Percentiles rank a stretch among this genome's conserved stretches.
phyloP scores from a whole-genome alignment of 2,329 filamentous ascomycete species.

The Diaporthe sp. region DNA sequence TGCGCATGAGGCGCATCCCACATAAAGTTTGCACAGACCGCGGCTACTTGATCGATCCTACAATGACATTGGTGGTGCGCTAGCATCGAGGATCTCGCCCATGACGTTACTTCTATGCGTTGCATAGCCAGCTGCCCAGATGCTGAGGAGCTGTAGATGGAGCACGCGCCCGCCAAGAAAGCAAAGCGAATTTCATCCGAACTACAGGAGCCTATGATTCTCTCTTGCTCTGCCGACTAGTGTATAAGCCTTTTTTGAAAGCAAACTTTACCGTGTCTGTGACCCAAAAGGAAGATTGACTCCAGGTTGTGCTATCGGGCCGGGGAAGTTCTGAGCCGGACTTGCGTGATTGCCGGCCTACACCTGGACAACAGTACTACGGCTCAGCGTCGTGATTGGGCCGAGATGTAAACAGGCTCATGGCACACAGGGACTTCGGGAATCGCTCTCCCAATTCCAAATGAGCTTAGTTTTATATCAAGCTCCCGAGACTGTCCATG shows the following conservation, averaged over 20 bases:
- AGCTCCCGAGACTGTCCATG: neutral
- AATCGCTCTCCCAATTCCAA: neutral
- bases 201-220: neutral
- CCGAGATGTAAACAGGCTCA: neutral
- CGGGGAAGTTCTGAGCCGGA: neutral
- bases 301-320: neutral
- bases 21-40: slow-evolving; percentile 19
- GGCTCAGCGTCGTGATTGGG: neutral
- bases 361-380: neutral
- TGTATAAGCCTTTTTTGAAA: neutral
- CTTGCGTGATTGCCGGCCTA: too few species aligned
- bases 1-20: neutral
- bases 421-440: neutral
- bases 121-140: neutral
- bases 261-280: neutral
- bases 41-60: slow-evolving; percentile 3
- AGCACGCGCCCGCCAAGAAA: slow-evolving; percentile 4
- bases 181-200: neutral
- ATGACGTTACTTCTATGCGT: neutral
- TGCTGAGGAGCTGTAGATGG: neutral
- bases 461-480: neutral
- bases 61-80: neutral
- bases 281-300: neutral
- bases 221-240: neutral
- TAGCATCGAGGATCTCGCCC: neutral